Conservation (phyloP, 2,329 filamentous ascomycete species). For the Alternaria metachromatica region DNA sequence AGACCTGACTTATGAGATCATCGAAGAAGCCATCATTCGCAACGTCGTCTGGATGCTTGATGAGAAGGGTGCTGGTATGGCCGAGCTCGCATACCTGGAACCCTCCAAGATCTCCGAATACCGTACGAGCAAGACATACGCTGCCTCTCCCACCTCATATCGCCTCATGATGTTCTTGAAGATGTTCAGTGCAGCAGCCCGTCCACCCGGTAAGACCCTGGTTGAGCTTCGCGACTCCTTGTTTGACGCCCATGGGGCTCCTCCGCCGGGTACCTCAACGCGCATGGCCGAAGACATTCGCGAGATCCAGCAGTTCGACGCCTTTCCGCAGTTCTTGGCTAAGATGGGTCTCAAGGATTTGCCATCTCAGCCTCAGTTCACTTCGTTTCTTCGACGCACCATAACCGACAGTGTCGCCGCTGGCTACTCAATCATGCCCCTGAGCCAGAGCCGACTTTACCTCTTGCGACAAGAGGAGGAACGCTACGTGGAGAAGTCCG, state of each 20-base stretch:
- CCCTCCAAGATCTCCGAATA: slow-evolving; percentile 52
- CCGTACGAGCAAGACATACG: slow-evolving; percentile 57
- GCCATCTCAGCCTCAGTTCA: slow-evolving; percentile 28
- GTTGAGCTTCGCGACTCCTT: slow-evolving; percentile 53
- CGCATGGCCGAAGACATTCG: slow-evolving; percentile 54
- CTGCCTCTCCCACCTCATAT: slow-evolving; percentile 57
- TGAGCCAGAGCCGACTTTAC: slow-evolving; percentile 34
- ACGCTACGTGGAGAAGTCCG: slow-evolving; percentile 20
- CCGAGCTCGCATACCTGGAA: slow-evolving; percentile 58
- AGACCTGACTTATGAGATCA: slow-evolving; percentile 51
- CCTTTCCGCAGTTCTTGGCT: slow-evolving; percentile 53
- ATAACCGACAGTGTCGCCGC: slow-evolving; percentile 30
- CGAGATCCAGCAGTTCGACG: slow-evolving; percentile 51
- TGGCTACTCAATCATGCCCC: slow-evolving; percentile 32
- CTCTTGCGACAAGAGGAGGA: slow-evolving; percentile 30
- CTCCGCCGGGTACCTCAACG: slow-evolving; percentile 51
- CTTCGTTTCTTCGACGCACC: slow-evolving; percentile 28
- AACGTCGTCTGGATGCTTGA: slow-evolving; percentile 62
- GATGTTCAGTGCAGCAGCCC: slow-evolving; percentile 56
- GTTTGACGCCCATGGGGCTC: slow-evolving; percentile 60
- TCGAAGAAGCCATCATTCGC: slow-evolving; percentile 58
- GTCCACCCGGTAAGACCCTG: slow-evolving; percentile 48
- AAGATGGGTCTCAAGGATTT: slow-evolving; percentile 52
- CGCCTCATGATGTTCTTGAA: slow-evolving; percentile 62
- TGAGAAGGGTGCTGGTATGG: slow-evolving; percentile 38